phyloP scores from a whole-genome alignment of 176 grass and related monocot genomes.

The Aegilops bicornis region DNA sequence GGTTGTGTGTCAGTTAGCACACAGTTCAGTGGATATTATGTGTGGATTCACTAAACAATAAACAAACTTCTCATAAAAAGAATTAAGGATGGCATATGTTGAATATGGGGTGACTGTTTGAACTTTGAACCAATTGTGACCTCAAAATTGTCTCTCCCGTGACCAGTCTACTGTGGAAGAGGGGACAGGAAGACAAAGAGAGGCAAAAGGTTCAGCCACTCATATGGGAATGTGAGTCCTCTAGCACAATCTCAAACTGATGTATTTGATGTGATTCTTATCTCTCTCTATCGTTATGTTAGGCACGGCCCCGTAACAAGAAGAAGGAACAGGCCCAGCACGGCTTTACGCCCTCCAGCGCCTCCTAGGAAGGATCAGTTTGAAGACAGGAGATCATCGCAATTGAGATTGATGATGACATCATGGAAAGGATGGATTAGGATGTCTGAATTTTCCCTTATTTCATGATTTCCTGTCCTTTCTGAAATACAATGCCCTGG shows the following conservation, averaged over 20 bases:
- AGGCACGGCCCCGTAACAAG: constrained; percentile 68
- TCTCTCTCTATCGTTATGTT: neutral
- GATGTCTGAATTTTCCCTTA: constrained; percentile 16
- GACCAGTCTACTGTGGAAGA: constrained; percentile 72
- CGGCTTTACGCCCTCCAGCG: constrained; percentile 43
- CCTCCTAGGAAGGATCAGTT: constrained; percentile 69
- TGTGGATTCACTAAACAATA: neutral
- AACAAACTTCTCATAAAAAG: neutral
- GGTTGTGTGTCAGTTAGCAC: neutral
- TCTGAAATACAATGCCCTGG: neutral
- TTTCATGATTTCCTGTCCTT: neutral
- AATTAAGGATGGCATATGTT: neutral
- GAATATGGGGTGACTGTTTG: neutral
- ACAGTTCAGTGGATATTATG: neutral
- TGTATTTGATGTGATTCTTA: neutral
- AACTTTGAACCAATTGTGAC: constrained; percentile 2
- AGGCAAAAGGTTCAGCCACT: constrained; percentile 82
- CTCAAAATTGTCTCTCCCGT: constrained; percentile 1
- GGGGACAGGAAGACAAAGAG: constrained; percentile 72
- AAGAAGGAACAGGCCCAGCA: constrained; percentile 67
- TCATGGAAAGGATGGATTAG: constrained; percentile 61
- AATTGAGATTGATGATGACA: constrained; percentile 67
- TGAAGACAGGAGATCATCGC: constrained; percentile 57
- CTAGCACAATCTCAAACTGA: neutral
- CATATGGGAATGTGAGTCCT: constrained; percentile 65